phyloP scores from a whole-genome alignment of 116 monocot genomes.

The Papilionanthe hybrid region DNA sequence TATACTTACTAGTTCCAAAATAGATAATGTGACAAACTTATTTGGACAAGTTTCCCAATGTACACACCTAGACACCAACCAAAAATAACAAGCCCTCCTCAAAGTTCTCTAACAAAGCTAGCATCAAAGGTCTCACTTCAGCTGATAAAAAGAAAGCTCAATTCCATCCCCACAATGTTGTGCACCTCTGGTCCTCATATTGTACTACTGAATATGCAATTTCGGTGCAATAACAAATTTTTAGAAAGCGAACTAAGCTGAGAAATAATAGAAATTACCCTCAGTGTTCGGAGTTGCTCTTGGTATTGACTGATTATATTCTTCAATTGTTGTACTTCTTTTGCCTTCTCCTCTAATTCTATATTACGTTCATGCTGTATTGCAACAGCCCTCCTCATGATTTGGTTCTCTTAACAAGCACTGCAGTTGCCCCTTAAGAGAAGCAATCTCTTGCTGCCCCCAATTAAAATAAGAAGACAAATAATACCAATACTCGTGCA shows the following conservation, averaged over 20 bases:
- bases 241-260: not conserved
- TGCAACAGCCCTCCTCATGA: slow-evolving; percentile 65
- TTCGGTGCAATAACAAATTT: not conserved
- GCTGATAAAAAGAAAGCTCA: not conserved
- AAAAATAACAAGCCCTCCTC: not conserved
- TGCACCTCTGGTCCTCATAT: not conserved
- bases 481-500: not conserved
- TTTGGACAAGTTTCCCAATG: too few species aligned
- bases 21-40: too few species aligned
- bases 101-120: not conserved
- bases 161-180: not conserved
- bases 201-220: not conserved
- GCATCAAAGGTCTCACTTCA: not conserved
- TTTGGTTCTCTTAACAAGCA: slow-evolving; percentile 61
- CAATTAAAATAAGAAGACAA: not conserved
- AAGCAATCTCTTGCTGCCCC: slow-evolving; percentile 46
- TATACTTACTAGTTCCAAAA: too few species aligned
- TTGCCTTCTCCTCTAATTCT: slow-evolving; percentile 59
- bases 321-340: slow-evolving; percentile 66
- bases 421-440: slow-evolving; percentile 63
- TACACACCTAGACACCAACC: too few species aligned
- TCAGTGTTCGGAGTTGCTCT: slow-evolving; percentile 62
- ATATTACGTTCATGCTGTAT: slow-evolving; percentile 68
- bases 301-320: slow-evolving; percentile 66
- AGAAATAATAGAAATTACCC: slow-evolving; percentile 31